Conservation (phyloP, 2,329 filamentous ascomycete genomes). For the Aureobasidium sp. region DNA sequence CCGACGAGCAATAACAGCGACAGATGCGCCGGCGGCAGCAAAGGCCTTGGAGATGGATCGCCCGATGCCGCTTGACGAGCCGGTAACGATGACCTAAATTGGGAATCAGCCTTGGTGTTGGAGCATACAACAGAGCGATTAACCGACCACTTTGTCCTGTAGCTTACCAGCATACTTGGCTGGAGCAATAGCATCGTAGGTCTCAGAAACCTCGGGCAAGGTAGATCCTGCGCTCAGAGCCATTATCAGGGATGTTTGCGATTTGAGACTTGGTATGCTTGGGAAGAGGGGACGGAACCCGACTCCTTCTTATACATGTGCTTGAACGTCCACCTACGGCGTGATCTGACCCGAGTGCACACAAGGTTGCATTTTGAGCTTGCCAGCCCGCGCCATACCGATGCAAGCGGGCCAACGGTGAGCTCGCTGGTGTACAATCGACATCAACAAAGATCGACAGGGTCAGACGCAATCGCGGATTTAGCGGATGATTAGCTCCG, state of each 20-base stretch:
- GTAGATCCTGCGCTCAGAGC: not conserved
- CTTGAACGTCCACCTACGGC: not conserved
- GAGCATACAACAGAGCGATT: no score
- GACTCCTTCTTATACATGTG: not conserved
- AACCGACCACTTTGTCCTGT: constrained; percentile 18
- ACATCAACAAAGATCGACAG: not conserved
- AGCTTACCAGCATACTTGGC: constrained; percentile 17
- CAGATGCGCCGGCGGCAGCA: constrained; percentile 6
- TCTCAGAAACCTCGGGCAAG: constrained; percentile 6
- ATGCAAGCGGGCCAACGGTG: not conserved
- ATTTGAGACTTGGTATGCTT: not conserved
- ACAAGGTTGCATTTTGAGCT: not conserved
- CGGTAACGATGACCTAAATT: constrained; percentile 1
- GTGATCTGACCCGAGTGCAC: not conserved
- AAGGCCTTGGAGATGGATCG: constrained; percentile 10
- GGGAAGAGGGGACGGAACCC: not conserved
- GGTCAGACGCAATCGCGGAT: not conserved
- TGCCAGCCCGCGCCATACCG: not conserved
- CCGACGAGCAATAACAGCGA: constrained; percentile 14
- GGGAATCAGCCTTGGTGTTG: not conserved
- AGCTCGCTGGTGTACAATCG: not conserved
- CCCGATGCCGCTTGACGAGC: constrained; percentile 2
- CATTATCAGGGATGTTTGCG: not conserved
- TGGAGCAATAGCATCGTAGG: constrained; percentile 16
- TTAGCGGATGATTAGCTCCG: not conserved